Conservation (phyloP, 2,329 filamentous ascomycete genomes). For the Trichoderma sp. region DNA sequence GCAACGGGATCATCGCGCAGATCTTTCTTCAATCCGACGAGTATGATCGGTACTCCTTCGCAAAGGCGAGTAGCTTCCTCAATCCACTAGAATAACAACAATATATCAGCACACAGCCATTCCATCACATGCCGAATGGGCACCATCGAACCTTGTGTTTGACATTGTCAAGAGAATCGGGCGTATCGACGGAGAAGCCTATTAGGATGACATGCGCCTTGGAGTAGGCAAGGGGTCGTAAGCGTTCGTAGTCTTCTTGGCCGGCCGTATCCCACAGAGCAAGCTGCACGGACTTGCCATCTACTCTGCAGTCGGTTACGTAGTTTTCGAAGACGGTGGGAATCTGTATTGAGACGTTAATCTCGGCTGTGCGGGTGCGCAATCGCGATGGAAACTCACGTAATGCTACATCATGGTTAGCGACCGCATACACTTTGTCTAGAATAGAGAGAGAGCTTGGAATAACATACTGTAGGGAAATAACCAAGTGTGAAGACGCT, state of each 20-base stretch:
- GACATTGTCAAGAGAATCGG: constrained; percentile 95
- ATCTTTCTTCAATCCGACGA: constrained; percentile 96
- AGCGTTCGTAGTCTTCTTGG: constrained; percentile 95
- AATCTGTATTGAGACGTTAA: constrained; percentile 50
- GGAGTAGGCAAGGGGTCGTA: constrained; percentile 91
- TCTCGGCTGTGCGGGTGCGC: constrained; percentile 18
- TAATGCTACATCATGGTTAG: constrained; percentile 52
- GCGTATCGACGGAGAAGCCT: constrained; percentile 91
- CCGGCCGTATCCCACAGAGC: constrained; percentile 99
- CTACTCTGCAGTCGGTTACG: constrained; percentile 96
- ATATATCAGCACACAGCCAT: constrained; percentile 21
- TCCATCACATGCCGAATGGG: background rate
- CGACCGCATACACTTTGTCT: constrained; percentile 22
- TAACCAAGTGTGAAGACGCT: constrained; percentile 98
- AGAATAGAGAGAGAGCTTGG: background rate
- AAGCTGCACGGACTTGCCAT: constrained; percentile 97
- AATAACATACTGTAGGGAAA: constrained; percentile 81
- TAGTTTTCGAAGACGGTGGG: constrained; percentile 99
- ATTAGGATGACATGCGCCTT: constrained; percentile 98
- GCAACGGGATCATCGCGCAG: constrained; percentile 91
- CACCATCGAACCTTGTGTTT: constrained; percentile 74
- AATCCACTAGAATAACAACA: constrained; percentile 65
- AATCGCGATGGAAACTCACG: constrained; percentile 40
- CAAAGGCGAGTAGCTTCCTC: constrained; percentile 93
- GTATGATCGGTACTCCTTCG: constrained; percentile 87